These are phyloP conservation scores for Zarea fungicola DNA, from an alignment of 2,329 filamentous ascomycete species.

Conservation along the genomic window DNA sequence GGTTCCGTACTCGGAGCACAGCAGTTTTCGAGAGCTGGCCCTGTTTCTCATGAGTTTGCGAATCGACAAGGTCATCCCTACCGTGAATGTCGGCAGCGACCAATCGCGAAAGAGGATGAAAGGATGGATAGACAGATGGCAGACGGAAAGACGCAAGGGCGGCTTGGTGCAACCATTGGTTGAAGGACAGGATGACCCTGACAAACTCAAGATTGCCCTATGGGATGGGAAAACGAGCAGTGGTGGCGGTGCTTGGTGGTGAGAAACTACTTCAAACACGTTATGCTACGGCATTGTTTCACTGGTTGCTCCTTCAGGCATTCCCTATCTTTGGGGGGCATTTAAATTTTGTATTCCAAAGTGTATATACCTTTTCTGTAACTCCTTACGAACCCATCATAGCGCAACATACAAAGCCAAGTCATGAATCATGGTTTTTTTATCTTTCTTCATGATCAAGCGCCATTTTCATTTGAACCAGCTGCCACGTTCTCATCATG, in stretches of 20 bases:
- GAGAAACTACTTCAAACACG: slow-evolving; percentile 5
- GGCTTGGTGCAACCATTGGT: slow-evolving; percentile 44
- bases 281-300: background rate
- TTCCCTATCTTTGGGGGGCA: background rate
- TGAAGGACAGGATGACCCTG: slow-evolving; percentile 31
- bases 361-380: slow-evolving; percentile 10
- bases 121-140: slow-evolving; percentile 59
- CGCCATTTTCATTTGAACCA: slow-evolving; percentile 1
- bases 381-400: slow-evolving; percentile 13
- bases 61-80: slow-evolving; percentile 88
- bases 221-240: slow-evolving; percentile 36
- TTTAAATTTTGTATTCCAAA: slow-evolving; percentile 11
- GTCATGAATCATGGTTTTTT: background rate
- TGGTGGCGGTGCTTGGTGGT: slow-evolving; percentile 37
- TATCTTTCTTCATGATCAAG: background rate
- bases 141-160: slow-evolving; percentile 51
- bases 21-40: slow-evolving; percentile 87
- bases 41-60: slow-evolving; percentile 85
- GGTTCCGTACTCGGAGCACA: slow-evolving; percentile 94
- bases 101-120: slow-evolving; percentile 55
- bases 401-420: slow-evolving; percentile 5
- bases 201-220: slow-evolving; percentile 24
- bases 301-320: background rate
- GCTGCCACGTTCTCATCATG: background rate
- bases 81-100: slow-evolving; percentile 73